Base-by-base conservation (phyloP, 805 yeast genomes). In the Yarrowia divulgata region DNA sequence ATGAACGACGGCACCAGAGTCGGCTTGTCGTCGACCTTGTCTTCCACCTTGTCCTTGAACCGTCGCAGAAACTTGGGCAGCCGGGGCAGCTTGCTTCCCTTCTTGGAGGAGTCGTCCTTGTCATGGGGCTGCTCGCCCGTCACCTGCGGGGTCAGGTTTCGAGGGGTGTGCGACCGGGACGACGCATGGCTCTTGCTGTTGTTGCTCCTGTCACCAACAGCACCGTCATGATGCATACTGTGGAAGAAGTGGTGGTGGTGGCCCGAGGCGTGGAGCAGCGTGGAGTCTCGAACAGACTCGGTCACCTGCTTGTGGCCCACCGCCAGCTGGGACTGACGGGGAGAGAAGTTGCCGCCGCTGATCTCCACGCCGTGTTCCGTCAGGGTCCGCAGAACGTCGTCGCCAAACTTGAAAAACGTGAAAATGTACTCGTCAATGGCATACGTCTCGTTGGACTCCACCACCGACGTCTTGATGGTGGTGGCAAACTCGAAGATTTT, bases 351-450 rank as follows among this genome's bases (percentile, higher is more conserved):
- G 43, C 66, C 52, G n/a, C 57, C 48, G n/a, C 48, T 37, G 7
- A 63, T 29, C 57, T 63, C 57, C 10, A 63, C 68, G 1, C 68
- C 68, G 9, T 63, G 19, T 3, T 63, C 57, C 7, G 45, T 63
- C 54, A 49, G 45, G 9, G 54, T 48, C 35, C 60, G 12, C 23
- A 69, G 13, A 1, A 84, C 85, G 9, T 78, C 79, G 12, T 80
- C 80, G 10, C 72, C 71, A 23, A 62, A 45, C 45, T 58, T 63
- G 75, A 91, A 88, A 70, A 91, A 89, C 76, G 91, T 84, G 72
- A 93, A 84, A 71, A 86, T 86, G 71, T 88, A 86, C 63, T 88
- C 91, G 74, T 90, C 93, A n/a, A 87, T 74, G 0, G 87, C 87
- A 75, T 77, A 86, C 0, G 85, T 78, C 1, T 82, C 82, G 8